Conservation (phyloP, 257 asterid species). For the Paulownia fortunei region DNA sequence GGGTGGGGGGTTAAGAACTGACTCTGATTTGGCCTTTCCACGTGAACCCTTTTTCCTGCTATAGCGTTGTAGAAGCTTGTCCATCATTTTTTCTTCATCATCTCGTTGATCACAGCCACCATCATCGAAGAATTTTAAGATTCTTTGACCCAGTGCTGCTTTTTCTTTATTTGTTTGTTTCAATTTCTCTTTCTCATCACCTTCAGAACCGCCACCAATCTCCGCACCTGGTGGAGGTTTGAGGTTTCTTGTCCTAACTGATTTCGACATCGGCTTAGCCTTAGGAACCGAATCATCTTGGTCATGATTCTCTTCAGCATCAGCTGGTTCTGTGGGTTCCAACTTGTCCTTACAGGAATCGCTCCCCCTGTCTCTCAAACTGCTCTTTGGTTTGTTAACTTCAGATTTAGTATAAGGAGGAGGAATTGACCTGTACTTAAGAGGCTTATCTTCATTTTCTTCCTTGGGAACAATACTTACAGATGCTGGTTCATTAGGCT, state of each 20-base stretch:
- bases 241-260: conserved; percentile 54
- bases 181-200: background rate
- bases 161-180: conserved; percentile 30
- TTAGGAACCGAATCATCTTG: conserved; percentile 19
- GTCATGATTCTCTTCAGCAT: background rate
- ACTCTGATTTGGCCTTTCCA: conserved; percentile 29
- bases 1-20: background rate
- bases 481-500: conserved; percentile 26
- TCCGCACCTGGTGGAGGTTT: conserved; percentile 36
- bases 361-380: conserved; percentile 10
- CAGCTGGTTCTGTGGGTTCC: conserved; percentile 10
- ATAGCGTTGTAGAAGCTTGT: conserved; percentile 56
- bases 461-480: conserved; percentile 26
- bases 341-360: conserved; percentile 3
- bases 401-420: conserved; percentile 58
- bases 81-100: conserved; percentile 64
- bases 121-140: conserved; percentile 49
- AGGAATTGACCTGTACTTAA: conserved; percentile 36
- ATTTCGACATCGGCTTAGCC: conserved; percentile 43
- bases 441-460: conserved; percentile 36
- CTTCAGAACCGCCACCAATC: background rate
- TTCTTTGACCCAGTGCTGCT: conserved; percentile 42
- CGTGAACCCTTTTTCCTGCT: conserved; percentile 51
- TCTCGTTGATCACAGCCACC: conserved; percentile 34
- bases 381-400: conserved; percentile 16